Conservation (phyloP, 106 monocot genomes). For the Chionographis japonica region DNA sequence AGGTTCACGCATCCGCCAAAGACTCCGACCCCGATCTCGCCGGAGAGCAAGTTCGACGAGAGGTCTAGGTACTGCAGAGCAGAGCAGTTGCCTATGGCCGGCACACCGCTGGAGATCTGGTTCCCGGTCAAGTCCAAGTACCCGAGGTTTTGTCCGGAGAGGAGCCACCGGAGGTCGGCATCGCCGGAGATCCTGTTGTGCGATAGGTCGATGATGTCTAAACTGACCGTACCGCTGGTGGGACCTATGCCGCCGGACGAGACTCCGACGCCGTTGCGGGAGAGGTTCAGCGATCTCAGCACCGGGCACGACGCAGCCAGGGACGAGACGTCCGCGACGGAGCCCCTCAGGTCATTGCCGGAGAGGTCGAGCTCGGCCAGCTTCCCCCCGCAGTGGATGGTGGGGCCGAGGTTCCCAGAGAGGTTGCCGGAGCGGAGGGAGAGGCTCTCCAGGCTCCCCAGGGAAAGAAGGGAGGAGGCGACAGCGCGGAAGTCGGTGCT, state of each 20-base stretch:
- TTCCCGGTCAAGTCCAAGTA: constrained; percentile 30
- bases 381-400: constrained; percentile 23
- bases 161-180: constrained; percentile 40
- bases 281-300: constrained; percentile 42
- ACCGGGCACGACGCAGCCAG: constrained; percentile 22
- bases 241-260: neutral
- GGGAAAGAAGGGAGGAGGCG: constrained; percentile 32
- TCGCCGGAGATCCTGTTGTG: constrained; percentile 41
- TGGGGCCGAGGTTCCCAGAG: constrained; percentile 33
- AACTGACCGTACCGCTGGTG: neutral
- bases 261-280: constrained; percentile 5
- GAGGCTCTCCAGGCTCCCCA: constrained; percentile 37
- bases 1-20: constrained; percentile 28
- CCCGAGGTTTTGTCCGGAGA: constrained; percentile 19
- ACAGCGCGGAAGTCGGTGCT: constrained; percentile 39
- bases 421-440: constrained; percentile 43
- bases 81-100: constrained; percentile 39
- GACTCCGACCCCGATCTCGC: constrained; percentile 23
- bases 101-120: constrained; percentile 36
- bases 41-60: constrained; percentile 35
- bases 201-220: constrained; percentile 60
- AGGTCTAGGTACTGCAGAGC: constrained; percentile 41
- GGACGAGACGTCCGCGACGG: constrained; percentile 37
- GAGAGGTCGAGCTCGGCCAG: constrained; percentile 55
- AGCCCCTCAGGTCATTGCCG: constrained; percentile 33